Percentiles rank a stretch among this genome's conserved stretches.
Evolutionary conservation across 139 green algal species (phyloP).

Genomic region (Volvox africanus): DNA sequence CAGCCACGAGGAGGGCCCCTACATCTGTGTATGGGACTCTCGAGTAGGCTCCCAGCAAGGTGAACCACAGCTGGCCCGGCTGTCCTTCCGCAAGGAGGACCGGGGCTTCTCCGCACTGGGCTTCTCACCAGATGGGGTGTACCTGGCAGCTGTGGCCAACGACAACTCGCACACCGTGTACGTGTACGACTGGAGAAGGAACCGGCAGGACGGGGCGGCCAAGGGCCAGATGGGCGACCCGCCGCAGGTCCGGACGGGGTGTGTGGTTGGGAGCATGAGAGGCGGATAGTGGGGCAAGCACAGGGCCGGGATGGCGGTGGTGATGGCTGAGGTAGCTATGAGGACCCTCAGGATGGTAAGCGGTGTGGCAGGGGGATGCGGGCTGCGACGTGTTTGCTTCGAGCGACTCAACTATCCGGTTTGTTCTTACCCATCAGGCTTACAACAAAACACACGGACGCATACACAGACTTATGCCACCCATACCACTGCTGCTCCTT

Average conservation of each 20-base stretch:
- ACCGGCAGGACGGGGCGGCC: conserved; percentile 54
- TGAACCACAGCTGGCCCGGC: conserved; percentile 53
- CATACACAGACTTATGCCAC: not conserved
- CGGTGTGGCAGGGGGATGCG: no score
- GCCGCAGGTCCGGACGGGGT: conserved; percentile 62
- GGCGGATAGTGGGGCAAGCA: no score
- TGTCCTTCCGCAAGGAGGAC: conserved; percentile 57
- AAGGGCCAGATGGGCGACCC: conserved; percentile 75
- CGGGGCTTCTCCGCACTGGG: conserved; percentile 67
- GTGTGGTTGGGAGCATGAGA: not conserved
- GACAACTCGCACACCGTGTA: conserved; percentile 82
- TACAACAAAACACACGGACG: not conserved
- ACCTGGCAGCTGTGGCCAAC: conserved; percentile 70
- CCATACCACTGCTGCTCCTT: not conserved
- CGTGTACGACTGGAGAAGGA: conserved; percentile 80
- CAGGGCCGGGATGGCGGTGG: not conserved
- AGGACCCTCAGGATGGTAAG: no score
- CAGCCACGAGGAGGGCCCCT: conserved; percentile 65
- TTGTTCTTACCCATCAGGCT: not conserved
- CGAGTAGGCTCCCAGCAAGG: conserved; percentile 39
- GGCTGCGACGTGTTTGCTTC: not conserved
- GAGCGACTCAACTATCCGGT: not conserved
- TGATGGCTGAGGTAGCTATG: not conserved
- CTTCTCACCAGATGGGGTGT: conserved; percentile 69
- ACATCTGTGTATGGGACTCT: conserved; percentile 78